These are phyloP conservation scores for Beauveria asiatica DNA, from an alignment of 2,329 filamentous ascomycete genomes.

Conservation along the genomic window DNA sequence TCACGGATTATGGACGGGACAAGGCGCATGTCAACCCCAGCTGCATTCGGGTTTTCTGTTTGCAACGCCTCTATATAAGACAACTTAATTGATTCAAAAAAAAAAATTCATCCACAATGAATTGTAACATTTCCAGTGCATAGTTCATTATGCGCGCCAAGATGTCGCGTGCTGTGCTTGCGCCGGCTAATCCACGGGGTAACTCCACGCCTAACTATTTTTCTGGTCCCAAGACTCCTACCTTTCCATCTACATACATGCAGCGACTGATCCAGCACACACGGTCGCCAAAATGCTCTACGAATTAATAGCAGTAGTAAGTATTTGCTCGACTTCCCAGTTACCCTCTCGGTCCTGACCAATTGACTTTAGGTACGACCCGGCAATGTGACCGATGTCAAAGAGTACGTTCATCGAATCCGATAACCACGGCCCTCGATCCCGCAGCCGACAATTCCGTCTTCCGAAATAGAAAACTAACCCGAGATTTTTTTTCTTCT, in stretches of 20 bases:
- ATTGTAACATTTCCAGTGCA: not conserved
- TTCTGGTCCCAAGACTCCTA: slow-evolving; percentile 10
- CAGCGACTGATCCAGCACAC: slow-evolving; percentile 16
- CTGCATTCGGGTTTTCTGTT: not conserved
- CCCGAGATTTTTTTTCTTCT: not conserved
- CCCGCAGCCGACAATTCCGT: not conserved
- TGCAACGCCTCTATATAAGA: not conserved
- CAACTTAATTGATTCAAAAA: not conserved
- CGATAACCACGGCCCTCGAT: slow-evolving; percentile 1
- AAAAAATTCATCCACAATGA: not conserved
- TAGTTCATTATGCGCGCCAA: not conserved
- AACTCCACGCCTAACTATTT: not conserved
- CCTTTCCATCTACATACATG: not conserved
- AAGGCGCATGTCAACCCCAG: not conserved
- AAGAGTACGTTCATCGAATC: slow-evolving; percentile 60
- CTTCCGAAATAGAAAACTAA: slow-evolving; percentile 12
- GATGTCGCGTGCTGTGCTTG: not conserved
- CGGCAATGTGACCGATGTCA: slow-evolving; percentile 82
- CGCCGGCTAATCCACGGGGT: slow-evolving; percentile 25
- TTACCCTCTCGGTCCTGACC: not conserved
- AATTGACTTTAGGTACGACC: slow-evolving; percentile 65
- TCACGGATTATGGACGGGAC: not conserved
- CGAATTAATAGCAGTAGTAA: slow-evolving; percentile 90
- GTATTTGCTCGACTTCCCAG: slow-evolving; percentile 24
- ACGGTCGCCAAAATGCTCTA: slow-evolving; percentile 68